A percentile compares a stretch with the other conserved stretches of the same genome.
Conservation (phyloP, 192 early-diverging fungal species). For the Coemansia sp. region DNA sequence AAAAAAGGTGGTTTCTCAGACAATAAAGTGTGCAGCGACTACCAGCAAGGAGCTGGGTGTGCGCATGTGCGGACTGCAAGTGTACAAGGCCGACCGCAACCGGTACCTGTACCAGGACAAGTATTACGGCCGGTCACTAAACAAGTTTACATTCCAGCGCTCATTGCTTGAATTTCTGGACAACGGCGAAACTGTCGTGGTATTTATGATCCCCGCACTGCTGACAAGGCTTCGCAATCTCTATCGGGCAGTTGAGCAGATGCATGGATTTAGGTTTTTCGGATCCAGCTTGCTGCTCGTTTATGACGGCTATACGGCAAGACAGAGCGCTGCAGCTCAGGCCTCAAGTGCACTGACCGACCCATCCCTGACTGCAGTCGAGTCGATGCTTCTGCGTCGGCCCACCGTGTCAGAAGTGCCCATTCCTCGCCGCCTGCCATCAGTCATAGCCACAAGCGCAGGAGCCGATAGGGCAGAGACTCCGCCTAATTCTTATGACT, state of each 20-base stretch:
- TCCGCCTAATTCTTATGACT: too few relatives aligned
- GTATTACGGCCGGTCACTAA: conserved; percentile 89
- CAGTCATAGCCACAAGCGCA: background rate
- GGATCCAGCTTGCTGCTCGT: conserved; percentile 84
- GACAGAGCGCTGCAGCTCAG: conserved; percentile 13
- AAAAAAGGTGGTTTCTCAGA: conserved; percentile 84
- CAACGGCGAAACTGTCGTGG: conserved; percentile 72
- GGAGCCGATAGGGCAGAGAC: too few relatives aligned
- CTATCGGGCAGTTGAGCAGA: conserved; percentile 68
- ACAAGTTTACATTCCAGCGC: conserved; percentile 71
- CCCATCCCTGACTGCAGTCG: background rate
- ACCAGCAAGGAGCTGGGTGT: conserved; percentile 92
- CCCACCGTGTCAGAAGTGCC: conserved; percentile 17
- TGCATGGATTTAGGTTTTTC: conserved; percentile 89
- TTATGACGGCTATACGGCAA: conserved; percentile 74
- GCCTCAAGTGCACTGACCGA: conserved; percentile 10
- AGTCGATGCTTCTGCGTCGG: conserved; percentile 8
- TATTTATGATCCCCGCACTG: conserved; percentile 79
- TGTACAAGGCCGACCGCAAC: conserved; percentile 73
- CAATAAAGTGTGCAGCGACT: conserved; percentile 85
- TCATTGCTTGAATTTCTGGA: conserved; percentile 80
- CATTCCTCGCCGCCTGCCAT: background rate
- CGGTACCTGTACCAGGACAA: conserved; percentile 89
- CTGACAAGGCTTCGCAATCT: conserved; percentile 72
- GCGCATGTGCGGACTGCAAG: conserved; percentile 97